Evolutionary conservation across 23 red algal species (phyloP).

Genomic region (Pyropia haitanensis): DNA sequence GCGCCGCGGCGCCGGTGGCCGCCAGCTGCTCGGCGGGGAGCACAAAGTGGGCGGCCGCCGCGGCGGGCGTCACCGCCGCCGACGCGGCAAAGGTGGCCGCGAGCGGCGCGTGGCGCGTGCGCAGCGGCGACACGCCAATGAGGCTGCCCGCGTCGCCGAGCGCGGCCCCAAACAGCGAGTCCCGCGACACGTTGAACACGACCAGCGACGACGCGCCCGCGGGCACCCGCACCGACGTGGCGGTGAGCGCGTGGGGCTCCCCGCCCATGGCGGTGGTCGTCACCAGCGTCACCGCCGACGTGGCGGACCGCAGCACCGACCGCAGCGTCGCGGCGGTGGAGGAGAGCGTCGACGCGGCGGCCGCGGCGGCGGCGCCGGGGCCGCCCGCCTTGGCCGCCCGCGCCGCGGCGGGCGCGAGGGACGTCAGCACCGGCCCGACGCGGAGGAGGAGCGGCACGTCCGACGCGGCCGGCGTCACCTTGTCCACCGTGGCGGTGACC

Average conservation of each 20-base stretch:
- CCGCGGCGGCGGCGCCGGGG: background rate
- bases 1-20: too few species aligned
- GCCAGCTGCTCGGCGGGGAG: too few species aligned
- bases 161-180: conserved; percentile 14
- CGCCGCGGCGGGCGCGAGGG: too few species aligned
- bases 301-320: conserved; percentile 12
- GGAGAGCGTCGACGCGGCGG: conserved; percentile 6
- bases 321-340: background rate
- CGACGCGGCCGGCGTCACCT: background rate
- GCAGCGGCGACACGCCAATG: conserved; percentile 14
- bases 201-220: conserved; percentile 7
- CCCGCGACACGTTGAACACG: conserved; percentile 23
- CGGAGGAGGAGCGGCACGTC: background rate
- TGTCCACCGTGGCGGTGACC: too few species aligned
- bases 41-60: too few species aligned
- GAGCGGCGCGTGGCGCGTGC: conserved; percentile 5
- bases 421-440: too few species aligned
- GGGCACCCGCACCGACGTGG: conserved; percentile 27
- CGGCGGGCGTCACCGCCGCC: background rate
- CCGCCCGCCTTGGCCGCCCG: background rate
- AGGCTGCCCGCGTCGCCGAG: conserved; percentile 26
- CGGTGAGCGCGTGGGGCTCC: conserved; percentile 15
- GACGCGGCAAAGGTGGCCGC: conserved; percentile 13
- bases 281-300: conserved; percentile 22
- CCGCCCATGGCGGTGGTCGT: conserved; percentile 9